Evolutionary conservation across 768 basidiomycete genomes (phyloP), one percentile per base, ranked within the genome.

Genomic region (Collybia mongolica): DNA sequence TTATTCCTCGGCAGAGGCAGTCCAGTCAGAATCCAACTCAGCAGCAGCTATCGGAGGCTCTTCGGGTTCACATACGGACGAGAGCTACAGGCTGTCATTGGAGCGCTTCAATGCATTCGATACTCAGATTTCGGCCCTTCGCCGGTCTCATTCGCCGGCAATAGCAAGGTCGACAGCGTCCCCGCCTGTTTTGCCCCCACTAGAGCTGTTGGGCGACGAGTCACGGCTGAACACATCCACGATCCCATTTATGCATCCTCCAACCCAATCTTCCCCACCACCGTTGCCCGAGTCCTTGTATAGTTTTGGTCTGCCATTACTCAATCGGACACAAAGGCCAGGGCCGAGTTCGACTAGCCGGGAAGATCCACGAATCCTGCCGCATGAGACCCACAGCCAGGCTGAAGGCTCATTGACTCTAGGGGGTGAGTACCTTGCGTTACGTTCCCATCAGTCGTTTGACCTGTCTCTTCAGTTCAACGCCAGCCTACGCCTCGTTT

Each of bases 51-150:
- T 32, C 32, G 32, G 32, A 6, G 11, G 32, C 32, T 32, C 32
- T 32, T 2, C 52, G 54, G 2, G 53, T 6, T 51, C 51, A 26
- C 53, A 54, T 26, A 40, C 65, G 38, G 67, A 73, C 32, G 75
- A 79, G 14, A 56, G 61, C 26, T 70, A 76, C 32, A 71, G 76
- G 18, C 56, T 70, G 14, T 74, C 79, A 0, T 52, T 83, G 19
- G 77, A 79, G 28, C 74, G 79, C 26, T 81, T 81, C 55, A 76
- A 72, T 63, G 70, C 72, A 23, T 82, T 82, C 52, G 79, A 83
- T 58, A 71, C 69, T 46, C 72, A 82, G 44, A 81, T 81, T 39
- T 72, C 76, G 52, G 71, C 71, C 17, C 61, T 81, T 53, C 73
- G 78, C 22, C 70, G 66, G 48, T 74, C 72, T 29, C 66, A 67